A percentile compares a stretch with the other conserved stretches of the same genome.
Evolutionary conservation across 805 yeast species (phyloP).

Genomic region (Pichia paraexigua): DNA sequence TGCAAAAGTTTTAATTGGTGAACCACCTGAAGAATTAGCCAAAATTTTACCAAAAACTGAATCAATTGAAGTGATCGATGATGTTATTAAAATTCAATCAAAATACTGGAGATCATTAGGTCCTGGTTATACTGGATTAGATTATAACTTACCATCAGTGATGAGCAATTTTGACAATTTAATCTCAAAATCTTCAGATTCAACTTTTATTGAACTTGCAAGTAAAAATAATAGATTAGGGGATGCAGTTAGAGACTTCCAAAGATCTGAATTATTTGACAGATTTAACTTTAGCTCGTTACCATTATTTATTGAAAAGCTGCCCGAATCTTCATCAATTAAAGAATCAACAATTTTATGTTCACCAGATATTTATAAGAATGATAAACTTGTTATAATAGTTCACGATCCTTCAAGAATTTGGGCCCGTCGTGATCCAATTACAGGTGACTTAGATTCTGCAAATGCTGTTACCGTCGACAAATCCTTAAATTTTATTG

Average conservation of each 20-base stretch:
- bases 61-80: constrained; percentile 72
- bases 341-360: constrained; percentile 58
- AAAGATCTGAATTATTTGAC: constrained; percentile 47
- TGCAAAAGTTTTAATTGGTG: constrained; percentile 85
- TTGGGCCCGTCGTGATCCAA: constrained; percentile 80
- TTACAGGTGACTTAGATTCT: constrained; percentile 70
- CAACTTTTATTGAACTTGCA: constrained; percentile 29
- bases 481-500: constrained; percentile 59
- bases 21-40: constrained; percentile 79
- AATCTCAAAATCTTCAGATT: constrained; percentile 34
- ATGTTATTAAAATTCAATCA: constrained; percentile 73
- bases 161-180: constrained; percentile 28
- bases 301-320: constrained; percentile 43
- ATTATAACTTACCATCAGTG: constrained; percentile 23
- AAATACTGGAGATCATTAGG: constrained; percentile 80
- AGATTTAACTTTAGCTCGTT: constrained; percentile 54
- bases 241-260: constrained; percentile 70
- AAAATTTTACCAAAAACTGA: constrained; percentile 62
- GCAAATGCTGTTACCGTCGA: constrained; percentile 69
- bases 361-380: constrained; percentile 58
- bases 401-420: constrained; percentile 90
- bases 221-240: constrained; percentile 46
- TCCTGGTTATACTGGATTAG: constrained; percentile 47
- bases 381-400: constrained; percentile 57
- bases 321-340: constrained; percentile 40